Evolutionary conservation across 768 basidiomycete species (phyloP).

Genomic region (Leccinum disarticulatum): DNA sequence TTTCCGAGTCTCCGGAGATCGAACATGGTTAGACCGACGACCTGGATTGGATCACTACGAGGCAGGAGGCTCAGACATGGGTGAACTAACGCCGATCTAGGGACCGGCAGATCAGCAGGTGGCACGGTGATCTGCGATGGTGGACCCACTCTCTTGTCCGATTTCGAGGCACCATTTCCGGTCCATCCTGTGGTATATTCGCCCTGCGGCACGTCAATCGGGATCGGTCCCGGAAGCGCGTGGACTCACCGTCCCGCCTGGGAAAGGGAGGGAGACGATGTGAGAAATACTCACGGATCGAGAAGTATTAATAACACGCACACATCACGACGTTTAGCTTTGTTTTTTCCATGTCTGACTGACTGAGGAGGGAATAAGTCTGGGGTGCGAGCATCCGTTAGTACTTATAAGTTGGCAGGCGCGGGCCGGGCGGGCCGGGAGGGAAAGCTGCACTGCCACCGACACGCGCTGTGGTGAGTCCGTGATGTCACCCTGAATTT

Average conservation of each 20-base stretch:
- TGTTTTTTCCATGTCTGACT: constrained; percentile 40
- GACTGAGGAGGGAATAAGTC: background rate
- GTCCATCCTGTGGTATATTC: constrained; percentile 98
- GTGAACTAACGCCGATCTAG: constrained; percentile 63
- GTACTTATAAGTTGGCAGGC: background rate
- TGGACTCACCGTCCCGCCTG: constrained; percentile 47
- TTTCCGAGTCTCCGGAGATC: constrained; percentile 85
- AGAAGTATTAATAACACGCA: constrained; percentile 34
- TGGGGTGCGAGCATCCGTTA: background rate
- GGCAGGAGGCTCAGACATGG: constrained; percentile 5
- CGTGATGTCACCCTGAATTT: constrained; percentile 30
- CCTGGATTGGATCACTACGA: constrained; percentile 43
- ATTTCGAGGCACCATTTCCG: constrained; percentile 86
- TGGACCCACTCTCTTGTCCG: constrained; percentile 81
- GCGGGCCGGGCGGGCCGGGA: constrained; percentile 6
- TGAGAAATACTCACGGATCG: constrained; percentile 5
- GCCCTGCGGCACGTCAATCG: constrained; percentile 41
- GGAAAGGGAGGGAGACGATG: constrained; percentile 1
- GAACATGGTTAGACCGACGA: constrained; percentile 87
- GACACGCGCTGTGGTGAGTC: constrained; percentile 14
- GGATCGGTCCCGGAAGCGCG: background rate
- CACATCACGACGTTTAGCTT: constrained; percentile 81
- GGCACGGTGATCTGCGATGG: background rate
- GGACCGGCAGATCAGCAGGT: background rate
- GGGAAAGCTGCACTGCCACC: constrained; percentile 20